Evolutionary conservation across 2,329 filamentous ascomycete species (phyloP), one percentile per base, ranked within the genome.

Genomic region (Hymenoscyphus linearis): DNA sequence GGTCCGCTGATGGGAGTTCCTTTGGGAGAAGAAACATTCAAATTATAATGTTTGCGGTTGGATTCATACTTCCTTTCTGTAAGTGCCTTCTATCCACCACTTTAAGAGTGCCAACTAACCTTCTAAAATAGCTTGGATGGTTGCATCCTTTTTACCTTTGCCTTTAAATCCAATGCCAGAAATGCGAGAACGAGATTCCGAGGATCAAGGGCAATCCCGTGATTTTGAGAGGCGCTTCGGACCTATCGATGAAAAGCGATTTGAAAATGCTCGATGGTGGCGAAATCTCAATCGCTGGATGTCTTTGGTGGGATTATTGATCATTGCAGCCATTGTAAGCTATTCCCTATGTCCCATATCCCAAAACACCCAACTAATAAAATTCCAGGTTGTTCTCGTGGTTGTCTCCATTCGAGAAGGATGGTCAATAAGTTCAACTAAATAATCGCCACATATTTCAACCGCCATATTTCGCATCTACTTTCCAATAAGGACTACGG

Each of bases 41-140:
- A 74, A 82, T 93, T 34, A 78, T 88, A 58, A 77, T 90, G 55
- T 96, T 96, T 75, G 84, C 86, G 60, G 50, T 88, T 54, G 91
- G 91, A 26, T 96, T 96, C 70, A 77, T 93, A 54, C 85, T 91
- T 70, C 91, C 90, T 5, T 81, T 91, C 63, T 80, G 85, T 88
- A 76, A 75, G 84, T 74, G 36, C 58, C 12, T 3, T 63, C 70
- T 60, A 70, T 54, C 60, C 22, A 10, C 59, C 63, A 52, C 35
- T 12, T 13, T n/a, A 7, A n/a, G 5, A 35, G 27, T 26, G 27
- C 53, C 25, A 16, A 16, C 22, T 61, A 65, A 59, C 66, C 47
- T 31, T 58, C 55, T 25, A 22, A 3, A 53, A 61, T 67, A 88
- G 88, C 87, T 60, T 96, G 91, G 91, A 89, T 93, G 77, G 79